These are phyloP conservation scores for Geotrichum ghanense DNA, from an alignment of 805 yeast species.

Conservation along the genomic window DNA sequence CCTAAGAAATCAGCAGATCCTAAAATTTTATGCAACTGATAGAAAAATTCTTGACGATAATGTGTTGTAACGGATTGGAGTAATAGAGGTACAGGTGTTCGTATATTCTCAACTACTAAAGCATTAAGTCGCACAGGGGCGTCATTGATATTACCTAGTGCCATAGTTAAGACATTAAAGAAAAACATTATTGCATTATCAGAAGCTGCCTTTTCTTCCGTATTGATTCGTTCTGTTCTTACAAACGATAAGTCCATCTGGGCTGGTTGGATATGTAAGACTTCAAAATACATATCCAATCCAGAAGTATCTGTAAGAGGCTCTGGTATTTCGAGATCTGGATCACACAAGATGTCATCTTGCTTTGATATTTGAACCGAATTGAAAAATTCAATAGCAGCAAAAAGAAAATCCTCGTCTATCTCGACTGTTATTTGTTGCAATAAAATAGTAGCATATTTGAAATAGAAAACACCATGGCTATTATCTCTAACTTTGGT, in stretches of 20 bases:
- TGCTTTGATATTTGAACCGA: conserved; percentile 52
- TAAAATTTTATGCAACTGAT: conserved; percentile 80
- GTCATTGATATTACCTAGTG: conserved; percentile 91
- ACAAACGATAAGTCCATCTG: conserved; percentile 83
- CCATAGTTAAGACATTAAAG: conserved; percentile 84
- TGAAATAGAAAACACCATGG: conserved; percentile 82
- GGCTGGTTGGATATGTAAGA: conserved; percentile 84
- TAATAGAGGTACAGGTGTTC: conserved; percentile 73
- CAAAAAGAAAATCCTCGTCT: conserved; percentile 86
- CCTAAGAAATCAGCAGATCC: conserved; percentile 97
- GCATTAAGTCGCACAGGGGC: conserved; percentile 91
- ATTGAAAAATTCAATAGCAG: conserved; percentile 67
- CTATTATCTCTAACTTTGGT: conserved; percentile 78
- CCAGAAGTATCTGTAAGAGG: conserved; percentile 46
- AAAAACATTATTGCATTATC: conserved; percentile 64
- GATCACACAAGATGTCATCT: conserved; percentile 45
- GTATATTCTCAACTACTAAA: conserved; percentile 72
- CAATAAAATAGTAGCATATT: conserved; percentile 77
- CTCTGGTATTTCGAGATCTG: conserved; percentile 53
- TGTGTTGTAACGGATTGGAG: conserved; percentile 65
- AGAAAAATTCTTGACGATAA: conserved; percentile 83
- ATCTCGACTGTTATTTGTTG: conserved; percentile 89
- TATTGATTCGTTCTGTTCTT: conserved; percentile 68
- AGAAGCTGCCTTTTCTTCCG: conserved; percentile 45
- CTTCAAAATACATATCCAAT: conserved; percentile 82